Evolutionary conservation across 2,329 filamentous ascomycete genomes (phyloP).

Genomic region (Aquanectria penicillioides): DNA sequence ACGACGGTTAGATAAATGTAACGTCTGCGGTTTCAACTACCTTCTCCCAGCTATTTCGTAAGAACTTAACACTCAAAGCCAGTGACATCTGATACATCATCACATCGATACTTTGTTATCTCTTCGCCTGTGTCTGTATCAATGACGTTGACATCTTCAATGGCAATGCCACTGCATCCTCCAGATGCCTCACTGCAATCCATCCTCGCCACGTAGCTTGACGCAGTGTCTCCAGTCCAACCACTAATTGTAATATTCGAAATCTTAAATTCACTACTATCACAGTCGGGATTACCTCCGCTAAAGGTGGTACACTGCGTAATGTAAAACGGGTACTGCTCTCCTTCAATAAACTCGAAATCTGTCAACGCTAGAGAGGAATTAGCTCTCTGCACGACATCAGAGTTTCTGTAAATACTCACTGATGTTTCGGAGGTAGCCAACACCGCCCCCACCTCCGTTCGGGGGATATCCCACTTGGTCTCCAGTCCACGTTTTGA

Average conservation of each 20-base stretch:
- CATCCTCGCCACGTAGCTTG: not conserved
- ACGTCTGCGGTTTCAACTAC: too few species aligned
- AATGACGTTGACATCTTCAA: not conserved
- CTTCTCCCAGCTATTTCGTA: too few species aligned
- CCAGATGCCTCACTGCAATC: not conserved
- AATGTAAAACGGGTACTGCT: not conserved
- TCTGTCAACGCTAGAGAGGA: not conserved
- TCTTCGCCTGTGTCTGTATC: not conserved
- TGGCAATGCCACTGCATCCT: not conserved
- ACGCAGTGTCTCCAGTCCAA: not conserved
- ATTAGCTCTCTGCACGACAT: not conserved
- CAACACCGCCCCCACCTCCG: not conserved
- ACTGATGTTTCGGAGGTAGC: not conserved
- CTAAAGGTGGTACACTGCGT: not conserved
- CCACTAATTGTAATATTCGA: not conserved
- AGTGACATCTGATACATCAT: not conserved
- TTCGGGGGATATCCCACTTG: not conserved
- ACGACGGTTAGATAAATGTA: too few species aligned
- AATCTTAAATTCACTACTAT: not conserved
- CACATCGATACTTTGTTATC: not conserved
- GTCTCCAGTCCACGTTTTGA: conserved; percentile 4
- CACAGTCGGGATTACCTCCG: not conserved
- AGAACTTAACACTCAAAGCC: not conserved
- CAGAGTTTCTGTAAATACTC: not conserved
- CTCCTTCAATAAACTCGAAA: not conserved